Evolutionary conservation across 1,284 basidiomycete species (phyloP).

Genomic region (Melanopsichium pennsylvanicum): DNA sequence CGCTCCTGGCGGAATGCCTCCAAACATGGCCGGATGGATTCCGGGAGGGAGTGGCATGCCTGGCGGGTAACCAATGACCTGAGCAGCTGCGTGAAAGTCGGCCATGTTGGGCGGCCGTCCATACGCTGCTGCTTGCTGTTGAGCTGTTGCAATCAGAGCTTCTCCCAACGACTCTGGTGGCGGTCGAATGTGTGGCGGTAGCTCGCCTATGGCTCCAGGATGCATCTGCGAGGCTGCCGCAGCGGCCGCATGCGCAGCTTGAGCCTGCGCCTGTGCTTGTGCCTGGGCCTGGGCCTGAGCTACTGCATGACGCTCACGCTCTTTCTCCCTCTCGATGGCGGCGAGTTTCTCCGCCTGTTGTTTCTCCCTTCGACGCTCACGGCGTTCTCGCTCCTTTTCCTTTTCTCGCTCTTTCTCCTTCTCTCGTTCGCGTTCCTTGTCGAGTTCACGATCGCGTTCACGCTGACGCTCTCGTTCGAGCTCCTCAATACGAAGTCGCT

Average conservation of each 20-base stretch:
- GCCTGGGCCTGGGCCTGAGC: constrained; percentile 38
- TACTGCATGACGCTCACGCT: constrained; percentile 30
- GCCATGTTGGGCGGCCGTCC: constrained; percentile 39
- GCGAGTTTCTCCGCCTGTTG: constrained; percentile 45
- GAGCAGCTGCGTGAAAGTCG: constrained; percentile 41
- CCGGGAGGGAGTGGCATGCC: constrained; percentile 33
- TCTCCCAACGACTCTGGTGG: constrained; percentile 35
- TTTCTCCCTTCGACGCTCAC: constrained; percentile 39
- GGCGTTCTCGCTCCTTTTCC: constrained; percentile 36
- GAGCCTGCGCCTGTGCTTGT: constrained; percentile 39
- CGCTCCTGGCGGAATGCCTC: constrained; percentile 14
- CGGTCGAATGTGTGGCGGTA: constrained; percentile 30
- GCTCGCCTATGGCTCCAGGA: constrained; percentile 18
- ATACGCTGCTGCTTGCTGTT: constrained; percentile 33
- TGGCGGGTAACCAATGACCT: constrained; percentile 35
- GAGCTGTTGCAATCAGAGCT: constrained; percentile 36
- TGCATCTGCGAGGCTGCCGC: constrained; percentile 31
- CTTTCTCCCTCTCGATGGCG: constrained; percentile 35
- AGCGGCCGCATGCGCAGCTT: constrained; percentile 30
- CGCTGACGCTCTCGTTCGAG: constrained; percentile 26
- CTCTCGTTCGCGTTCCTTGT: constrained; percentile 34
- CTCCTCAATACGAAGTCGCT: constrained; percentile 21
- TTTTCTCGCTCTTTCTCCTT: constrained; percentile 31
- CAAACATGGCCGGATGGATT: constrained; percentile 33
- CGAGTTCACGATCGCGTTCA: constrained; percentile 23